phyloP scores from a whole-genome alignment of 495 filamentous ascomycete species.

The Lasiosphaeria ovina region DNA sequence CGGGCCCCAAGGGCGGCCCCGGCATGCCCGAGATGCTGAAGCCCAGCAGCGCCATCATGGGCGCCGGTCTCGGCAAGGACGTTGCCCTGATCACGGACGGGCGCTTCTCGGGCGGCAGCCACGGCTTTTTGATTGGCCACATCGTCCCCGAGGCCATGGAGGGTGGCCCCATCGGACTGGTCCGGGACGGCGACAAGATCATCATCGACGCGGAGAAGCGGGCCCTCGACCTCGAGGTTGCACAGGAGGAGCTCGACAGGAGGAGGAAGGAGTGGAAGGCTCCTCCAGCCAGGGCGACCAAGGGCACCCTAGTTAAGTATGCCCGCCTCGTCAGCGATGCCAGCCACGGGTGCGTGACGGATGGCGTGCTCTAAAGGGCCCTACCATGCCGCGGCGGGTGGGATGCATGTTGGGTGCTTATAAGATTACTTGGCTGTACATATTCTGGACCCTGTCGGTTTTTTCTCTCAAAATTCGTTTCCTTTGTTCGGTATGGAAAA shows the following conservation, averaged over 20 bases:
- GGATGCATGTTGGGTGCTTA: neutral
- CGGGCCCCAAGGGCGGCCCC: conserved; percentile 77
- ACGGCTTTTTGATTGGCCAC: conserved; percentile 78
- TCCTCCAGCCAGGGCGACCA: conserved; percentile 64
- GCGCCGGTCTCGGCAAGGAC: conserved; percentile 77
- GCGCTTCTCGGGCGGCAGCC: conserved; percentile 72
- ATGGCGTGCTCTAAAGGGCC: conserved; percentile 34
- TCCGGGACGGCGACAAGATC: conserved; percentile 66
- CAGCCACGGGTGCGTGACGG: conserved; percentile 78
- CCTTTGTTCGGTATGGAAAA: too few species aligned
- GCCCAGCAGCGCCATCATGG: conserved; percentile 80
- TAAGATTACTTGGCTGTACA: neutral
- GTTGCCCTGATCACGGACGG: conserved; percentile 79
- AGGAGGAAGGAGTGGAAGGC: conserved; percentile 64
- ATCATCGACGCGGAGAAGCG: conserved; percentile 69
- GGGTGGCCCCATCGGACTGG: conserved; percentile 67
- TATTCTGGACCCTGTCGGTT: neutral
- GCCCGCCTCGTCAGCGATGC: conserved; percentile 68
- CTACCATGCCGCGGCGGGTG: neutral
- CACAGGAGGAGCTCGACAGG: conserved; percentile 60
- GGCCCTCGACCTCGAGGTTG: conserved; percentile 58
- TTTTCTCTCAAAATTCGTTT: too few species aligned
- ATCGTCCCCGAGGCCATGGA: conserved; percentile 70
- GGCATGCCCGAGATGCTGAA: conserved; percentile 91
- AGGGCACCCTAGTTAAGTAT: conserved; percentile 78